These are phyloP conservation scores for Botrytis deweyae DNA, from an alignment of 2,329 filamentous ascomycete genomes.

Conservation along the genomic window DNA sequence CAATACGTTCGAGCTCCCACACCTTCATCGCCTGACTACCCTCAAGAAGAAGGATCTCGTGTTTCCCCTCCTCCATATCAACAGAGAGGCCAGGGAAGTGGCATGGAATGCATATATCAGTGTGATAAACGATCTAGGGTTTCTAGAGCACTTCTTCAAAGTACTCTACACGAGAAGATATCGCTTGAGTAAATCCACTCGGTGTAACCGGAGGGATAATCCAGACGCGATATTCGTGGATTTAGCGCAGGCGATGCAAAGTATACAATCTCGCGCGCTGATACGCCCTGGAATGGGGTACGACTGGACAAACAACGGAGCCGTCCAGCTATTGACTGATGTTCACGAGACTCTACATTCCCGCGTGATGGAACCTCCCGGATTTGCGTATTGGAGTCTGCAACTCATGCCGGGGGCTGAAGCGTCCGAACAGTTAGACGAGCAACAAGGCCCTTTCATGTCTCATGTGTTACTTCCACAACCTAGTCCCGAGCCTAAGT, in stretches of 20 bases:
- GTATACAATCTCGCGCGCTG: not conserved
- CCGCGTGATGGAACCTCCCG: not conserved
- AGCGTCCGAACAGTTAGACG: accelerated
- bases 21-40: not conserved
- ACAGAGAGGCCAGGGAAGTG: not conserved
- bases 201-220: no score
- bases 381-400: not conserved
- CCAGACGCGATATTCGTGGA: not conserved
- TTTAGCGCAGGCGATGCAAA: not conserved
- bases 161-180: not conserved
- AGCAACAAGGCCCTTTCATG: not conserved
- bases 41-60: not conserved
- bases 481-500: not conserved
- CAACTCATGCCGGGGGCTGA: not conserved
- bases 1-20: not conserved
- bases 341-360: not conserved
- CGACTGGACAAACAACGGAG: not conserved
- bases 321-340: not conserved
- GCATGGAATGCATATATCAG: not conserved
- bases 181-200: not conserved
- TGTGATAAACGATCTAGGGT: not conserved
- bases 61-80: not conserved
- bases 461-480: not conserved
- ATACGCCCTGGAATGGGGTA: not conserved
- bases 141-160: not conserved